Conservation (phyloP, 2,329 filamentous ascomycete genomes). For the Chrysoporthe deuterocubensis region DNA sequence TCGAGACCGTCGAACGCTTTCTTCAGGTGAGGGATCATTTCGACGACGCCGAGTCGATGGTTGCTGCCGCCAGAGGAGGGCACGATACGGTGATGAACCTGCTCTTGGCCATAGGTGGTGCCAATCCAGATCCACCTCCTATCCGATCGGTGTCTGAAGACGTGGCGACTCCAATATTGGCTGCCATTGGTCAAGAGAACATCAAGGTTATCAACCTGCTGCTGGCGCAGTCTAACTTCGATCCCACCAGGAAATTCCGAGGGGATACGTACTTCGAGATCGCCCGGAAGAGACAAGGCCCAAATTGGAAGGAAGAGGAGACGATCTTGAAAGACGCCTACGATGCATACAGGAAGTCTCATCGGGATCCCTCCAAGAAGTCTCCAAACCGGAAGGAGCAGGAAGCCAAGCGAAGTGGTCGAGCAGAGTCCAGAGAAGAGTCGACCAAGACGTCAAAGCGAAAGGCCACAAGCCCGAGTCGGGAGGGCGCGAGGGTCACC, state of each 20-base stretch:
- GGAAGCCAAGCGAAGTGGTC: conserved; percentile 47
- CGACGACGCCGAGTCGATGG: conserved; percentile 83
- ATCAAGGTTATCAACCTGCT: conserved; percentile 82
- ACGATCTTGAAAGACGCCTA: conserved; percentile 78
- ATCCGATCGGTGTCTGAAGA: conserved; percentile 62
- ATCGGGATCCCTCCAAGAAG: conserved; percentile 55
- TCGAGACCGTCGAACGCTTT: conserved; percentile 64
- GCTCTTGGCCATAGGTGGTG: conserved; percentile 68
- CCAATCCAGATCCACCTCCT: conserved; percentile 70
- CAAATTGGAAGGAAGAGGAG: conserved; percentile 88
- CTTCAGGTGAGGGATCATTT: conserved; percentile 63
- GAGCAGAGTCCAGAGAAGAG: conserved; percentile 52
- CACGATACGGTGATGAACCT: conserved; percentile 87
- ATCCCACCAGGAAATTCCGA: conserved; percentile 77
- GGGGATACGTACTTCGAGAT: conserved; percentile 87
- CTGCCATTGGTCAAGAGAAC: conserved; percentile 88
- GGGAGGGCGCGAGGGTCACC: conserved; percentile 50
- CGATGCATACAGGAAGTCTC: conserved; percentile 63
- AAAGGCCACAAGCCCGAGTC: conserved; percentile 53
- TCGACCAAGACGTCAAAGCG: conserved; percentile 47
- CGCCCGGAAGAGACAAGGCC: conserved; percentile 78
- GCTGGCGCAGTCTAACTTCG: conserved; percentile 75
- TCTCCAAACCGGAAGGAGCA: conserved; percentile 52
- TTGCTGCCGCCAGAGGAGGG: conserved; percentile 88
- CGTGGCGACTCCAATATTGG: conserved; percentile 88